Evolutionary conservation across 805 yeast species (phyloP).

Genomic region (Wickerhamomyces kurtzmanii): DNA sequence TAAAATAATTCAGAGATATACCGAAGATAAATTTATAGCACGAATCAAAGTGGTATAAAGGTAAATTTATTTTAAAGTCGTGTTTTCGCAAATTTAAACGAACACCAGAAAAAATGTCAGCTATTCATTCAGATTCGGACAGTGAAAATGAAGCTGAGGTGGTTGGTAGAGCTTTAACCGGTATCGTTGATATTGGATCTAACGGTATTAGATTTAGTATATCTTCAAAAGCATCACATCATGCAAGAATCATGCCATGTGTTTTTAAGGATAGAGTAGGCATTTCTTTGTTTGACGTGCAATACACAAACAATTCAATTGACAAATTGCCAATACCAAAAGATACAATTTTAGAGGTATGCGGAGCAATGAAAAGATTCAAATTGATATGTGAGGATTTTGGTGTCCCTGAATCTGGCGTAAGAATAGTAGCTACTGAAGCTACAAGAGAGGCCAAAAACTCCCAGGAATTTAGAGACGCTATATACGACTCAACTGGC

Average conservation of each 20-base stretch:
- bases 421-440: slow-evolving; percentile 64
- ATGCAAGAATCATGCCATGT: slow-evolving; percentile 71
- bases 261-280: slow-evolving; percentile 68
- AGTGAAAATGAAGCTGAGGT: slow-evolving; percentile 40
- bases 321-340: slow-evolving; percentile 45
- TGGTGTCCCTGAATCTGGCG: slow-evolving; percentile 54
- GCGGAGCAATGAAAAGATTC: slow-evolving; percentile 57
- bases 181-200: slow-evolving; percentile 71
- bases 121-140: slow-evolving; percentile 12
- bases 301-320: slow-evolving; percentile 27
- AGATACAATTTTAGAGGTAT: slow-evolving; percentile 48
- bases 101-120: not conserved
- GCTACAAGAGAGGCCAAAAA: slow-evolving; percentile 66
- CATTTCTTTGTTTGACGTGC: slow-evolving; percentile 58
- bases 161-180: slow-evolving; percentile 48
- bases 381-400: slow-evolving; percentile 63
- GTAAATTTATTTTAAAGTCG: no score
- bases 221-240: slow-evolving; percentile 57
- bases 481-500: slow-evolving; percentile 47
- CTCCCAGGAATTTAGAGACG: slow-evolving; percentile 45
- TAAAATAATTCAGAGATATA: no score
- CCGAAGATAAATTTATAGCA: no score
- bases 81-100: no score
- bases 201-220: slow-evolving; percentile 68
- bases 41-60: no score